phyloP scores from a whole-genome alignment of 805 yeast genomes.

The Suhomyces xylopsoci region DNA sequence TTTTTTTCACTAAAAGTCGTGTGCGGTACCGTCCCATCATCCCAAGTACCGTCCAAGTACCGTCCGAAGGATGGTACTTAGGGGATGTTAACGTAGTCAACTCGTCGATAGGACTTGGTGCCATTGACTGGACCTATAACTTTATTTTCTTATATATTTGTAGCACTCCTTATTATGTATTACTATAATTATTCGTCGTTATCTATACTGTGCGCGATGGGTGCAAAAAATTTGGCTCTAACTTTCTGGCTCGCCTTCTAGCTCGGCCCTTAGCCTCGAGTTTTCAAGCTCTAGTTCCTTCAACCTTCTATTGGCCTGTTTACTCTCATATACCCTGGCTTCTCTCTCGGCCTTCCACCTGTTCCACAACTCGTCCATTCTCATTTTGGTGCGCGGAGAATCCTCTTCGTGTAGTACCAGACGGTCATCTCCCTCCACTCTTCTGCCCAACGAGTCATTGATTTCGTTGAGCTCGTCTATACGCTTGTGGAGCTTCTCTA shows the following conservation, averaged over 20 bases:
- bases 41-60: too few relatives aligned
- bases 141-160: too few relatives aligned
- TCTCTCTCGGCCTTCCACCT: constrained; percentile 73
- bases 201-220: not conserved
- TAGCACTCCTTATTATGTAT: not conserved
- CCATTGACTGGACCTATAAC: too few relatives aligned
- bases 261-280: constrained; percentile 28
- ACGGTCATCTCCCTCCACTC: constrained; percentile 9
- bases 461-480: constrained; percentile 24
- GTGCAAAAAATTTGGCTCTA: not conserved
- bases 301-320: constrained; percentile 51
- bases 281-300: constrained; percentile 57
- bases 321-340: constrained; percentile 58
- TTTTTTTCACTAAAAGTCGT: not conserved
- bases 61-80: not conserved
- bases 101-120: too few relatives aligned
- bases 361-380: constrained; percentile 60
- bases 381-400: constrained; percentile 40
- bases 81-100: too few relatives aligned
- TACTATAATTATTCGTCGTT: not conserved
- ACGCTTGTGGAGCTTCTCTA: constrained; percentile 21
- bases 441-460: constrained; percentile 19
- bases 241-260: not conserved
- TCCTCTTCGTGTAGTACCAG: not conserved
- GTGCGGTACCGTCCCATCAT: not conserved